Base-by-base conservation (phyloP, 192 early-diverging fungal genomes). In the Irineochytrium annulatum region DNA sequence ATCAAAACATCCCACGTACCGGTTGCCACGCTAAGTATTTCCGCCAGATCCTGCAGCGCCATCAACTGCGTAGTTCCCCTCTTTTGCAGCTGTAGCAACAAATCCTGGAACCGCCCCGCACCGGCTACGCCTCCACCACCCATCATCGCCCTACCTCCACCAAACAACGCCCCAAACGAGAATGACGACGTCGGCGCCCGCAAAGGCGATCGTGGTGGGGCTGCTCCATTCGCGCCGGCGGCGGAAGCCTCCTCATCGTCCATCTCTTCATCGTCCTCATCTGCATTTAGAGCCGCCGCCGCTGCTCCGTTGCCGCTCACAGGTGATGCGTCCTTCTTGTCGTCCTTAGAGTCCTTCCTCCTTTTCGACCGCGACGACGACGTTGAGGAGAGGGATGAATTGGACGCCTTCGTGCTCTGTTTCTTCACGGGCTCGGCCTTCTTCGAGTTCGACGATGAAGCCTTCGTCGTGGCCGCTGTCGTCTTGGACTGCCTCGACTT, bases 31-130 rank as follows among this genome's bases (percentile, higher is more conserved):
- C 81, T 81, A 14, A 95, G 65, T 8, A 86, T 51, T 55, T 91
- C 89, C 3, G 90, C 71, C 44, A 95, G 69, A 60, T 91, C 90
- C 59, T 95, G 92, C 22, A 95, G 72, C 1, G 91, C 87, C n/a
- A 94, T 70, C n/a, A 92, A 55, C 67, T 91, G 90, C 55, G 81
- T 63, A 59, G 89, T 85, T 22, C 75, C 76, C 33, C 69, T 55
- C 20, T 67, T 67, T 24, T 78, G 77, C 13, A 93, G 71, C 35
- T 80, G 79, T 34, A 67, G 60, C 2, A 91, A 66, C 26, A 89
- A 83, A 0, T 81, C 72, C 30, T 76, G 73, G 52, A 87, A 80
- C 43, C 77, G 78, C 13, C 60, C 77, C 16, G 54, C 32, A 74
- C 66, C 39, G 66, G 74, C 26, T 68, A 55, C 63, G 77, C 68